These are phyloP conservation scores for Escovopsis sp. DNA, from an alignment of 2,329 filamentous ascomycete species.

Conservation along the genomic window DNA sequence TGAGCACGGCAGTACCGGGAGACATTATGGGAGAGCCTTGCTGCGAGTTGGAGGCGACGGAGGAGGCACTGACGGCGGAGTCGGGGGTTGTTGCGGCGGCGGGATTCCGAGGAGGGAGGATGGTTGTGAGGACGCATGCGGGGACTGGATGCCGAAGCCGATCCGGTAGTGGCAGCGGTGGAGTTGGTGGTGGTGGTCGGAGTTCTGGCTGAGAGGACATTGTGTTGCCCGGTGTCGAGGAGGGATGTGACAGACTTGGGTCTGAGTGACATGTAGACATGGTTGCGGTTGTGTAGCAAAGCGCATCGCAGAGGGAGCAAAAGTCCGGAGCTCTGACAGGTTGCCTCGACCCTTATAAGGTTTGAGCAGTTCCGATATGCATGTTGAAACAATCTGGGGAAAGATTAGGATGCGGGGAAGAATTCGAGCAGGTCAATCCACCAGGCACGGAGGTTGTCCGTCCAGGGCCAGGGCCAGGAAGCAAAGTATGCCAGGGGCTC, in stretches of 20 bases:
- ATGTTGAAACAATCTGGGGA: constrained; percentile 19
- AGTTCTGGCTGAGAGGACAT: constrained; percentile 31
- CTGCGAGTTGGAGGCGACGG: constrained; percentile 38
- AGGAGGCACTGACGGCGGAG: constrained; percentile 42
- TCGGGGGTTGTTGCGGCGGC: constrained; percentile 29
- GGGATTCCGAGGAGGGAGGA: constrained; percentile 24
- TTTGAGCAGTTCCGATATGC: constrained; percentile 18
- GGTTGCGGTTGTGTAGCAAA: constrained; percentile 9
- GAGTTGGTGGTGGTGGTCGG: too few relatives aligned
- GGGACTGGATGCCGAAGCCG: constrained; percentile 29
- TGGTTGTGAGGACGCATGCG: constrained; percentile 32
- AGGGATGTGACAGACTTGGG: constrained; percentile 11
- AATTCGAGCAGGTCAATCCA: constrained; percentile 5
- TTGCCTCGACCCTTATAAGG: constrained; percentile 25
- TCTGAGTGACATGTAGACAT: constrained; percentile 15
- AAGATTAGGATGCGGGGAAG: constrained; percentile 7
- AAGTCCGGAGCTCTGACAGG: constrained; percentile 15
- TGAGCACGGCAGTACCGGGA: constrained; percentile 36
- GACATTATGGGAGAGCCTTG: constrained; percentile 44
- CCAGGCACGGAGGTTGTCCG: constrained; percentile 2
- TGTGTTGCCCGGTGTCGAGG: constrained; percentile 16
- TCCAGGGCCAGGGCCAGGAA: constrained; percentile 1
- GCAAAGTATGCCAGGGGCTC: not conserved
- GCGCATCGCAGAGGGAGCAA: constrained; percentile 13
- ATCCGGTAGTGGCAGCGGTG: too few relatives aligned